These are phyloP conservation scores for Fusarium sp. DNA, from an alignment of 2,329 filamentous ascomycete genomes.

Conservation along the genomic window DNA sequence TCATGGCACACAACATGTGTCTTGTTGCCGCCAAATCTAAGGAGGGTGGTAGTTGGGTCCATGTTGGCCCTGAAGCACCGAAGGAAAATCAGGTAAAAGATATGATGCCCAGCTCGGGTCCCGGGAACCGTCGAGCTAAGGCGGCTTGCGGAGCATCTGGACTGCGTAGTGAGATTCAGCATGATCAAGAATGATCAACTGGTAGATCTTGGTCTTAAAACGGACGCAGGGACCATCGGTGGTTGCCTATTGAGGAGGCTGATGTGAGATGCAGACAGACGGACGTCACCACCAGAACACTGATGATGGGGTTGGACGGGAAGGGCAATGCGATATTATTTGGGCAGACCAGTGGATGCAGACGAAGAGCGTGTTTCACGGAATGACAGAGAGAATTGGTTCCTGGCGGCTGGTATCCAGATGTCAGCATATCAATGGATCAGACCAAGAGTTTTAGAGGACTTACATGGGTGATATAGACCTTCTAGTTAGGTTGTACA, in stretches of 20 bases:
- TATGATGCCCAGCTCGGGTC: conserved; percentile 2
- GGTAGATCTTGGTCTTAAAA: background rate
- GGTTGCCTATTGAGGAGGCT: conserved; percentile 3
- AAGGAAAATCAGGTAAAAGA: background rate
- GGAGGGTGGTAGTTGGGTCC: conserved; percentile 32
- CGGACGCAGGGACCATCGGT: background rate
- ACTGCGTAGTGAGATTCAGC: conserved; percentile 28
- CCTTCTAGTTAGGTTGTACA: background rate
- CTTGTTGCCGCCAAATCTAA: conserved; percentile 39
- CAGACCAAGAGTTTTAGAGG: background rate
- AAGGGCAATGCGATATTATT: background rate
- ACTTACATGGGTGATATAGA: conserved; percentile 7
- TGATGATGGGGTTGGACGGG: background rate
- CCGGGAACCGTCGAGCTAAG: conserved; percentile 11
- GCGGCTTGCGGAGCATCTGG: conserved; percentile 11
- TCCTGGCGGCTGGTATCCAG: conserved; percentile 3
- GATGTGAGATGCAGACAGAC: conserved; percentile 1
- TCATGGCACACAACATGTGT: conserved; percentile 43
- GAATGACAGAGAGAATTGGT: background rate
- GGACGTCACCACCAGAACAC: background rate
- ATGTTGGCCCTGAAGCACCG: conserved; percentile 13
- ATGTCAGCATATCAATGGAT: background rate
- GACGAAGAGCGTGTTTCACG: background rate
- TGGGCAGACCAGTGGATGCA: background rate
- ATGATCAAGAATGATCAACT: background rate